Base-by-base conservation (phyloP, 75 land plant species). In the Chamaecyparis obtusa region DNA sequence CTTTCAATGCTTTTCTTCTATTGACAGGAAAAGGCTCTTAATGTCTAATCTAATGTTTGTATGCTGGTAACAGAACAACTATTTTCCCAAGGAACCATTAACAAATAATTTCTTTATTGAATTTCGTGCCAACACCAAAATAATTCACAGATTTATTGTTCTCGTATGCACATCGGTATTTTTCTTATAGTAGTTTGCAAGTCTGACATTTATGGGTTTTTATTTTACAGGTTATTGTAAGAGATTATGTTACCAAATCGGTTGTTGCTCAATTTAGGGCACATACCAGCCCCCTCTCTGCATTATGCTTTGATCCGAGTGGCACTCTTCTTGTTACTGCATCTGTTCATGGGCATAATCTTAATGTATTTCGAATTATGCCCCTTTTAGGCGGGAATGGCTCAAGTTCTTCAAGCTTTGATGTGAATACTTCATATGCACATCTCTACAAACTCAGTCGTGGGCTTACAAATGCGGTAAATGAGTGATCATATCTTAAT, bases 291-390 rank as follows among this genome's bases (percentile, higher is more conserved):
- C 96, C 95, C 64, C 90, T 98, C 77, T 95, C 97, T 43, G 99
- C 96, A n/a, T 90, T 98, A 76, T 92, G 97, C 87, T 98, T 98
- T 87, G 97, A 98, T 90, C 97, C 97, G 39, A 97, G 99, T 88
- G 99, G 99, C 14, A 95, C 95, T 37, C 93, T 98, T n/a, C 84
- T 98, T 85, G 99, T 98, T 37, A 98, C 99, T 27, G 99, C 99
- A n/a, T 98, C 99, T 32, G 92, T 95, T 88, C 94, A 98, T 85
- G 99, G 99, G 16, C 97, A 96, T 88, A 98, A 93, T 87, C 92
- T 98, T 32, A 98, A 98, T 89, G 94, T 98, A n/a, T 98, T 93
- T 87, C 90, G 92, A 2, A 95, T 98, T 30, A 93, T 93, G 88
- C 95, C 99, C 14, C 90, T 88, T 6, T 36, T 81, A 16, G 27